Evolutionary conservation across 139 green algal species (phyloP), one percentile per base, ranked within the genome.

Genomic region (Chlorella sp.): DNA sequence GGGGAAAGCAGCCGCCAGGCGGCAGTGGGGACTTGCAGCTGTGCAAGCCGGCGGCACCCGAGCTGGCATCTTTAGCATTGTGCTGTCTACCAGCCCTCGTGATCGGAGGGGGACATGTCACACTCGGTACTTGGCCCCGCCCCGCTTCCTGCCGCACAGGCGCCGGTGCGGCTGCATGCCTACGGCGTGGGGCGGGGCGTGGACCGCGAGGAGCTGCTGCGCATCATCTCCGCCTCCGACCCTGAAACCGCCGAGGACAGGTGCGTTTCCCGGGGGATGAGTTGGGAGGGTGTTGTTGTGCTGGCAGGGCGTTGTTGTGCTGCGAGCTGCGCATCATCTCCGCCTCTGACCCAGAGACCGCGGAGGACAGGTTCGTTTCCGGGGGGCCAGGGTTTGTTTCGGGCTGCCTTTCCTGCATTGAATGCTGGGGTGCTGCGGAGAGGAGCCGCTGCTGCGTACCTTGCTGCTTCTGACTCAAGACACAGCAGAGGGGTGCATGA

Each of bases 131-230:
- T 11, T 11, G 8, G 46, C 46, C 46, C 46, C 46, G 11, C 46
- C 9, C 51, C 46, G 11, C 46, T 54, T 2, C 51, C 9, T 24
- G 13, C 51, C 24, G 14, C 51, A 11, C 51, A 60, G 51, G 51
- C 51, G 51, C 51, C 51, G 34, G 88, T 93, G 65, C 75, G 67
- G 13, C 76, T 95, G 40, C 92, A 90, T 40, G 93, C 92, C 2
- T 94, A 94, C 78, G 94, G 92, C 28, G 94, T 97, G 41, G 94
- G 94, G 9, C 87, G 93, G 0, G 93, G 94, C 38, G 93, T 96
- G 48, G 94, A 96, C 83, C 81, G 84, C 2, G 34, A 73, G 19
- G 92, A 95, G 81, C 80, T 95, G 65, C 75, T 93, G 38, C 84
- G 81, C 76, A 93, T 95, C 78, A 88, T 94, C 43, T 41, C 28